Conservation (phyloP, 2,329 filamentous ascomycete genomes). For the Diaporthe australafricana region DNA sequence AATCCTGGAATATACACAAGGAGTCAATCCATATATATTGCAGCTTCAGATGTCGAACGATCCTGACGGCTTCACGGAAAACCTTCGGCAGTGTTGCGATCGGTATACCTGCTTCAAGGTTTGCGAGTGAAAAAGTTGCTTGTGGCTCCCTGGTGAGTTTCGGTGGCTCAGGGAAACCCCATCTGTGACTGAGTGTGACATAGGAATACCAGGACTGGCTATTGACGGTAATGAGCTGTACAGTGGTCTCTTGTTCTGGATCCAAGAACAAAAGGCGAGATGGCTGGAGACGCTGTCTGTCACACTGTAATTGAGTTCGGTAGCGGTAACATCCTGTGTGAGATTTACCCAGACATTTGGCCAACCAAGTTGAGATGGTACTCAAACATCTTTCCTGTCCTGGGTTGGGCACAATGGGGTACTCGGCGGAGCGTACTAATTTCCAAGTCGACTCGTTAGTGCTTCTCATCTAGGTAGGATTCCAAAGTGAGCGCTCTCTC, state of each 20-base stretch:
- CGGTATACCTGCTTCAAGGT: not conserved
- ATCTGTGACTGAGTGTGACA: conserved; percentile 21
- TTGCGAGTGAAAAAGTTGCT: not conserved
- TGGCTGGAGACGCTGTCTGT: not conserved
- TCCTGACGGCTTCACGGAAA: not conserved
- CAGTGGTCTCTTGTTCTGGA: not conserved
- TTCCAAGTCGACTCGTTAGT: not conserved
- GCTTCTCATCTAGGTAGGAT: not conserved
- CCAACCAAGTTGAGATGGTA: not conserved
- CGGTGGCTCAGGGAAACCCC: not conserved
- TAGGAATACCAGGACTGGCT: not conserved
- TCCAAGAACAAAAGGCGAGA: not conserved
- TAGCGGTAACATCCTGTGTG: not conserved
- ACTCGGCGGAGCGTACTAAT: not conserved
- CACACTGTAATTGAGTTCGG: not conserved
- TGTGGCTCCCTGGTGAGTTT: not conserved
- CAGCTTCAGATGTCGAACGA: not conserved
- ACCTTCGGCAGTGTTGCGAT: not conserved
- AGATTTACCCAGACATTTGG: not conserved
- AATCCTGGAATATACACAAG: conserved; percentile 9
- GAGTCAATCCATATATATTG: conserved; percentile 20
- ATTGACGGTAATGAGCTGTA: not conserved
- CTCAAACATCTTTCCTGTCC: not conserved
- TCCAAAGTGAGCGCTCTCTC: not conserved
- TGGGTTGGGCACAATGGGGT: not conserved